Evolutionary conservation across 1,284 basidiomycete genomes (phyloP).

Genomic region (Retiboletus flavoniger): DNA sequence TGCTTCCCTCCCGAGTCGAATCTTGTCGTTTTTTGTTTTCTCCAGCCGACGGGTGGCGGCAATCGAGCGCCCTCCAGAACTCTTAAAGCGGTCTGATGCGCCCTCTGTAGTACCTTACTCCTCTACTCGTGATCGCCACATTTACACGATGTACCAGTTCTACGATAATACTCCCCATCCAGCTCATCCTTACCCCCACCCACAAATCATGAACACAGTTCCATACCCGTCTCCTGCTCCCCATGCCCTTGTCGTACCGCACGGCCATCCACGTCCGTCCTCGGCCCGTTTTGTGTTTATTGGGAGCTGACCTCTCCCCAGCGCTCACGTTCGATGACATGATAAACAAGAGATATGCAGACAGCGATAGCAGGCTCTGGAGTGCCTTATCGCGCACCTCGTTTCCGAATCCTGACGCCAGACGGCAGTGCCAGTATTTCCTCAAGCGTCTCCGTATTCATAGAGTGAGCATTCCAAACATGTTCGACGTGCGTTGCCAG

Average conservation of each 20-base stretch:
- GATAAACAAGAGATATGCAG: background rate
- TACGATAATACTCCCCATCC: background rate
- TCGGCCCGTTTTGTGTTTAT: background rate
- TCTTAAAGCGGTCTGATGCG: constrained; percentile 12
- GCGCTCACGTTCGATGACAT: constrained; percentile 9
- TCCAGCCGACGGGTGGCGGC: background rate
- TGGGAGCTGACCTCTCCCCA: constrained; percentile 12
- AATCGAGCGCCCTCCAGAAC: background rate
- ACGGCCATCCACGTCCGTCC: constrained; percentile 13
- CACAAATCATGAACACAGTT: background rate
- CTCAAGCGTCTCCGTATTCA: constrained; percentile 20
- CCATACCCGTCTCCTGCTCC: background rate
- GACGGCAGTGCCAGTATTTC: constrained; percentile 7
- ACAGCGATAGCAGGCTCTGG: constrained; percentile 2
- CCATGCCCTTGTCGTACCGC: background rate
- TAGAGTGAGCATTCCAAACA: constrained; percentile 18
- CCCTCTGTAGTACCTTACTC: background rate
- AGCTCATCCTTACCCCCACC: background rate
- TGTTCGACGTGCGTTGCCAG: background rate
- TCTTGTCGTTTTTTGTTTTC: background rate
- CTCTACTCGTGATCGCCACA: background rate
- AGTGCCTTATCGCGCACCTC: constrained; percentile 3
- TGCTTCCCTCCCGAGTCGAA: background rate
- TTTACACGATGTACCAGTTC: constrained; percentile 6
- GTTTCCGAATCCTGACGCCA: background rate